Evolutionary conservation across 192 early-diverging fungal genomes (phyloP), one percentile per base, ranked within the genome.

Genomic region (Physocladia obscura): DNA sequence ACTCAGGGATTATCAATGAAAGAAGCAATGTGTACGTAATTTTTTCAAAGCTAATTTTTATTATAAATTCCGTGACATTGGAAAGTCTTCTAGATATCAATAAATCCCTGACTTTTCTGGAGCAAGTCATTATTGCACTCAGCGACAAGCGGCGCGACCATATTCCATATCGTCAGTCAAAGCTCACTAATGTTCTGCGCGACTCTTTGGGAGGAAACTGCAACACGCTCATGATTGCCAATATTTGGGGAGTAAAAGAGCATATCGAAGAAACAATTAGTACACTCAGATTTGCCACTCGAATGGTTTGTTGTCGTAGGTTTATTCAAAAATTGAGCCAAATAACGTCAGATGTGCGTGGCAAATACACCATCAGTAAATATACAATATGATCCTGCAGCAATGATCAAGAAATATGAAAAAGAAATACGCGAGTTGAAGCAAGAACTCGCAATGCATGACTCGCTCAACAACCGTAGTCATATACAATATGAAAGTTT

Each of bases 201-300:
- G 85, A 87, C 70, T 72, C 85, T 19, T 77, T 87, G 3, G 86
- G 86, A n/a, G 85, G 82, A 24, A 84, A 85, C 59, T 87, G 85
- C 76, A 83, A 85, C 64, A 85, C 84, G 4, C 73, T 85, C 51
- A 81, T 84, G 79, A 87, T 86, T 49, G 77, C 86, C 13, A 84
- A 84, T 73, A 80, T 87, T 30, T 86, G 86, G 79, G 86, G 84
- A 57, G 75, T 79, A 67, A 36, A 47, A 3, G 72, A 77, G 6
- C 78, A 85, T 62, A 80, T 87, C 21, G 87, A 88, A 73, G 87
- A 88, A 84, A 88, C 87, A 15, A 87, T 88, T 21, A 82, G 79
- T 13, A 88, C 87, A 3, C 77, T 88, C 15, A 71, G 87, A 5
- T 88, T 88, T 67, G 85, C 84, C 3, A 88, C 85, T 5, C 67